phyloP scores from a whole-genome alignment of 176 grass and related monocot genomes.

The Oryza officinalis region DNA sequence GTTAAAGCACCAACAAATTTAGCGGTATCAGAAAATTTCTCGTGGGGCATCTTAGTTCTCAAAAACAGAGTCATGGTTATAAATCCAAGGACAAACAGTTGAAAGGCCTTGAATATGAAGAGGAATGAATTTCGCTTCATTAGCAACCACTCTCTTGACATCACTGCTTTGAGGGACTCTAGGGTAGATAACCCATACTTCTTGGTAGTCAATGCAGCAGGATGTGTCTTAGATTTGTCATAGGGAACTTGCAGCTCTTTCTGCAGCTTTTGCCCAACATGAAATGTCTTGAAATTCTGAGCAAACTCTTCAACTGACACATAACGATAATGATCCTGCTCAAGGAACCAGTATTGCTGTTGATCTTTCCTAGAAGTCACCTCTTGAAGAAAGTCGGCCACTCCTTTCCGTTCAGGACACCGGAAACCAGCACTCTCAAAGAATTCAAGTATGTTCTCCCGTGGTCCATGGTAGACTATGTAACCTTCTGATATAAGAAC shows the following conservation, averaged over 20 bases:
- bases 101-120: constrained; percentile 59
- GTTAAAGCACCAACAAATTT: constrained; percentile 59
- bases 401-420: constrained; percentile 64
- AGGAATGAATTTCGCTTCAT: constrained; percentile 71
- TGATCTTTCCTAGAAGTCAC: constrained; percentile 76
- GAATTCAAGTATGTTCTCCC: constrained; percentile 50
- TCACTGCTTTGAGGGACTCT: constrained; percentile 53
- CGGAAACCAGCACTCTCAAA: constrained; percentile 57
- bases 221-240: constrained; percentile 60
- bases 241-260: constrained; percentile 56
- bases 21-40: constrained; percentile 32
- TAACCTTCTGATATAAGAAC: constrained; percentile 61
- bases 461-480: constrained; percentile 59
- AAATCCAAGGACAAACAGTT: constrained; percentile 49
- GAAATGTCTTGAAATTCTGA: constrained; percentile 54
- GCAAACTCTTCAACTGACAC: constrained; percentile 51
- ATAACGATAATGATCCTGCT: constrained; percentile 43
- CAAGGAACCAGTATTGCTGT: constrained; percentile 52
- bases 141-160: constrained; percentile 66
- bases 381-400: constrained; percentile 52
- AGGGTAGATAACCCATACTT: constrained; percentile 63
- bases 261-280: constrained; percentile 39
- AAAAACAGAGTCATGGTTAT: constrained; percentile 72
- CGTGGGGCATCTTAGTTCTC: constrained; percentile 66
- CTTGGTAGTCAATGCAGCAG: constrained; percentile 47